Base-by-base conservation (phyloP, 495 filamentous ascomycete genomes). In the Penicillium salamii region DNA sequence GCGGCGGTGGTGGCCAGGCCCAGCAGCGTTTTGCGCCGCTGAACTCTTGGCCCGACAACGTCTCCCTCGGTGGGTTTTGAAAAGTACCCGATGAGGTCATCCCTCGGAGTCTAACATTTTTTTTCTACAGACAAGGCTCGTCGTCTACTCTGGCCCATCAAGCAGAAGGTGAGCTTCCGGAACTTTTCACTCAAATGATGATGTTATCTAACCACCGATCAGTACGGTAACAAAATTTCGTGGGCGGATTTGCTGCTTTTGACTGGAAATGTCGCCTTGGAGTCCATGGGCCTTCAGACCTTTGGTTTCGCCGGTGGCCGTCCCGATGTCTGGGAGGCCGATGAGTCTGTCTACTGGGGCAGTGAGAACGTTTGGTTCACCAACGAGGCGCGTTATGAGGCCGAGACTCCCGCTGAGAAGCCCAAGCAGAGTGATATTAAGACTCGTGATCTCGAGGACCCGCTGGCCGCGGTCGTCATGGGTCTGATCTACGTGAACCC, bases 11-110 rank as follows among this genome's bases (percentile, higher is more conserved):
- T 57, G 85, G 84, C 34, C 69, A 80, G 57, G 85, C 83, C 20
- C 83, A 87, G 68, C 85, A 89, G 68, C 81, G 85, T 26, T 88
- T 89, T 54, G 84, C 85, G 13, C 85, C 85, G 9, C 79, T 89
- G 58, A 89, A 89, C 82, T 84, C 80, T 73, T 89, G 85, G 85
- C 85, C 85, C 48, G 85, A 89, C 71, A 89, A 89, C 53, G 84
- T 82, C 52, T 81, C 74, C 56, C 77, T 89, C 40, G 85, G 43
- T 46, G 12, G 3, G 32, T 35, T 23, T 9, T 18, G 7, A 35
- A 7, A 9, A 23, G 11, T 13, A n/a, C 2, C 9, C 14, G n/a
- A 7, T 7, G 12, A 1, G 19, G 15, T 5, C 6, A 15, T 11
- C 13, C 23, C 2, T n/a, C n/a, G n/a, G n/a, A n/a, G n/a, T 8